Evolutionary conservation across 2,329 filamentous ascomycete species (phyloP).

Genomic region (Monilinia aucupariae): DNA sequence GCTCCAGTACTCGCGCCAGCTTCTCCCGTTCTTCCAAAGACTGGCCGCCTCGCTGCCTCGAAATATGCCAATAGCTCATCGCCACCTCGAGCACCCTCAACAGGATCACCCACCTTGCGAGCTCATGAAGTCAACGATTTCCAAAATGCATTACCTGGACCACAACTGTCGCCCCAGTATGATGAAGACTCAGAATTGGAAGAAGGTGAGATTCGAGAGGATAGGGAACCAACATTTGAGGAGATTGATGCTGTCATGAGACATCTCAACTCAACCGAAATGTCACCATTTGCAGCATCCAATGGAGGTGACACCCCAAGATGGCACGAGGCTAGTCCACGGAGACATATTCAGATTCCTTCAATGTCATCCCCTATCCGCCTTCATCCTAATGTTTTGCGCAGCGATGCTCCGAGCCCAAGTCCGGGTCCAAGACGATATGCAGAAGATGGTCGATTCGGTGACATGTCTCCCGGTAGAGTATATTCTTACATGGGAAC

Average conservation of each 20-base stretch:
- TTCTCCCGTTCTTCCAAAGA: constrained; percentile 7
- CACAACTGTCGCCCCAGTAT: constrained; percentile 21
- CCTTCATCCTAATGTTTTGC: constrained; percentile 48
- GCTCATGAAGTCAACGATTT: constrained; percentile 28
- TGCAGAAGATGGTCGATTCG: constrained; percentile 1
- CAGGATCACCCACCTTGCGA: constrained; percentile 18
- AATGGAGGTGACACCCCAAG: constrained; percentile 36
- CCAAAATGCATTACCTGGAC: constrained; percentile 28
- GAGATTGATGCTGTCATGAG: constrained; percentile 93
- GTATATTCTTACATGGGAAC: constrained; percentile 44
- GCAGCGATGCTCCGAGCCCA: constrained; percentile 69
- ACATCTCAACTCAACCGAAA: constrained; percentile 68
- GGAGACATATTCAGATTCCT: constrained; percentile 38
- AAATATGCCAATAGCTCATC: constrained; percentile 32
- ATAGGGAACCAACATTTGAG: constrained; percentile 51
- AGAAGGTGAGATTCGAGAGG: constrained; percentile 18
- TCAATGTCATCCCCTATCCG: constrained; percentile 49
- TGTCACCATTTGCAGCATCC: constrained; percentile 42
- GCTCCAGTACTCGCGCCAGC: constrained; percentile 15
- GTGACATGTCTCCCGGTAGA: constrained; percentile 36
- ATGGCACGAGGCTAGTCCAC: constrained; percentile 44
- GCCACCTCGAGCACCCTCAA: constrained; percentile 23
- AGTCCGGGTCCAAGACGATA: constrained; percentile 49
- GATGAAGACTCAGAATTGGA: constrained; percentile 18
- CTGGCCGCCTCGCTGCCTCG: constrained; percentile 27